These are phyloP conservation scores for Ogataea salicorniae DNA, from an alignment of 805 yeast species.

Conservation along the genomic window DNA sequence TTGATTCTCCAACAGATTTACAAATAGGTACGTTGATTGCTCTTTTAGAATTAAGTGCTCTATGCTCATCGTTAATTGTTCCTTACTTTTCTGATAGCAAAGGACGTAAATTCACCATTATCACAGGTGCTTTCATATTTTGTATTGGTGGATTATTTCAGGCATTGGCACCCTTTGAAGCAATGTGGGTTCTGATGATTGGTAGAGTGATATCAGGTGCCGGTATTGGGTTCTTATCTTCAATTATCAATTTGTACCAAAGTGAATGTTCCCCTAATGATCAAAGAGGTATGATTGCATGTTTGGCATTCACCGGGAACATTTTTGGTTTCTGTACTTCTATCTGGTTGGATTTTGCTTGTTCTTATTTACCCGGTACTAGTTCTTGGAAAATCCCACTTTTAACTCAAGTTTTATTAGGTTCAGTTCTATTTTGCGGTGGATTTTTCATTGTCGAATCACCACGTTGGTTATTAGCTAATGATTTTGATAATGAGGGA, in stretches of 20 bases:
- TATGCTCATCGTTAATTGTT: conserved; percentile 65
- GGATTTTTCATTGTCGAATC: conserved; percentile 78
- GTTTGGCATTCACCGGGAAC: conserved; percentile 86
- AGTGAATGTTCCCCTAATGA: conserved; percentile 86
- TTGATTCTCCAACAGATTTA: conserved; percentile 64
- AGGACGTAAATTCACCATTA: conserved; percentile 75
- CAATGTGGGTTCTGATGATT: conserved; percentile 50
- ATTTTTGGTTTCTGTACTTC: conserved; percentile 75
- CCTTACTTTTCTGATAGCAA: conserved; percentile 69
- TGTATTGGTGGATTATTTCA: conserved; percentile 74
- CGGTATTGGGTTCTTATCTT: conserved; percentile 82
- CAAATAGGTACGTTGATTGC: conserved; percentile 81
- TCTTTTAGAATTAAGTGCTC: conserved; percentile 78
- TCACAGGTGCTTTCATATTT: conserved; percentile 69
- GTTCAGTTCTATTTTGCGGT: conserved; percentile 60
- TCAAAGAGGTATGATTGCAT: conserved; percentile 78
- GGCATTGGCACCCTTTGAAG: conserved; percentile 41
- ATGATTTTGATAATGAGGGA: conserved; percentile 59
- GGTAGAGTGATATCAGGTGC: conserved; percentile 78
- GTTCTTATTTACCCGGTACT: conserved; percentile 58
- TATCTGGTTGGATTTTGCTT: conserved; percentile 82
- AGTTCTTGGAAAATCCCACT: conserved; percentile 78
- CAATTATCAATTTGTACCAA: conserved; percentile 84
- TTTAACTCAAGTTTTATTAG: conserved; percentile 68
- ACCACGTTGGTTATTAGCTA: conserved; percentile 82